Base-by-base conservation (phyloP, 768 basidiomycete species). In the Macrocybe gigantea region DNA sequence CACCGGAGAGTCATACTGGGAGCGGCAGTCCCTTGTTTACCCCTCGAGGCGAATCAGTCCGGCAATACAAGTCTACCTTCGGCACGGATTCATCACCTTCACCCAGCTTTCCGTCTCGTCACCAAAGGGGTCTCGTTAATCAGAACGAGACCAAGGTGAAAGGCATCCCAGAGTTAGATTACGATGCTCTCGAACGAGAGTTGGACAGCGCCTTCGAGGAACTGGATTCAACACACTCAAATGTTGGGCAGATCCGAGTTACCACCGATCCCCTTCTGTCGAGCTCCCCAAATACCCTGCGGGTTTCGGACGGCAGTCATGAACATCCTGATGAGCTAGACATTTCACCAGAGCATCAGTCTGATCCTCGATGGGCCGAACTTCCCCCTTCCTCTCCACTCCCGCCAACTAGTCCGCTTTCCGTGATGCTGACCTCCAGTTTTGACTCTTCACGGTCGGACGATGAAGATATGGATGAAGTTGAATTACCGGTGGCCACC, bases 301-400 rank as follows among this genome's bases (percentile, higher is more conserved):
- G 22, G 22, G 22, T 51, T 12, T 42, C 13, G 12, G 64, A 63
- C 31, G 55, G 53, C 46, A 48, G 50, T 43, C 49, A 53, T 9
- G 44, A 42, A 10, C 64, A 68, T 11, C 50, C 49, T 10, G 55
- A 55, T 30, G 49, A 50, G 32, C 22, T 22, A 4, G 22, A 22
- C 22, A 22, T 4, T 1, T 1, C 22, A 1, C 4, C 22, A 22
- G 22, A 22, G 22, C 22, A 4, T 22, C 22, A 22, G 22, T 22
- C 22, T 4, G 22, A 22, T 22, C 22, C 22, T 22, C 69, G 74
- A 49, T 78, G 77, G 68, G 67, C 68, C 41, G 77, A 77, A 11
- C 64, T 83, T 2, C 80, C 82, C 14, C 80, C 82, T 12, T 82
- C 82, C 6, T 83, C 82, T 8, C 80, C 82, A 5, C 78, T 70